Conservation (phyloP, 805 yeast genomes). For the Phaffomyces antillensis region DNA sequence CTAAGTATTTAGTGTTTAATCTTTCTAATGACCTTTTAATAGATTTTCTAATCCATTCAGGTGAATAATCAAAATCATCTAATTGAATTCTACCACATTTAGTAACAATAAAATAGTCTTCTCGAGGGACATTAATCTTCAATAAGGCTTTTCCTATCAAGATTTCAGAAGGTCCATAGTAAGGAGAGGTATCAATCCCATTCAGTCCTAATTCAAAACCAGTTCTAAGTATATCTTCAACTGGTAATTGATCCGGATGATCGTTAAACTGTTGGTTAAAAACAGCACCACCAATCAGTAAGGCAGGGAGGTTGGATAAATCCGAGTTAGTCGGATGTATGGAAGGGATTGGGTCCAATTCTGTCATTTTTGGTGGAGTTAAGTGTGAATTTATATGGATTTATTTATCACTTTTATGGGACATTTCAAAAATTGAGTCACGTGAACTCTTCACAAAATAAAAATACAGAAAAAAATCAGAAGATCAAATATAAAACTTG, state of each 20-base stretch:
- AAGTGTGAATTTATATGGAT: too few species aligned
- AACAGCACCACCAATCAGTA: slow-evolving; percentile 84
- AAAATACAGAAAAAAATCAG: too few species aligned
- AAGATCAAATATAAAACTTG: too few species aligned
- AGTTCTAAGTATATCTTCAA: slow-evolving; percentile 44
- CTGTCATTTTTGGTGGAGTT: not conserved
- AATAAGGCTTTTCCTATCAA: slow-evolving; percentile 63
- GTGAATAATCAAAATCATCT: slow-evolving; percentile 69
- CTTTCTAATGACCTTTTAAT: slow-evolving; percentile 62
- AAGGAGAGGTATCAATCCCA: slow-evolving; percentile 89
- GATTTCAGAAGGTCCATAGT: slow-evolving; percentile 83
- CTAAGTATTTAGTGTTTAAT: slow-evolving; percentile 62
- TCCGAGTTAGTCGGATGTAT: slow-evolving; percentile 14
- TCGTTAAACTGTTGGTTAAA: slow-evolving; percentile 75
- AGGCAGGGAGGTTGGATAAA: slow-evolving; percentile 38
- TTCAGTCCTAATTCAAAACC: slow-evolving; percentile 65
- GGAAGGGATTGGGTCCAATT: slow-evolving; percentile 15
- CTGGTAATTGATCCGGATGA: slow-evolving; percentile 56
- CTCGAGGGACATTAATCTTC: slow-evolving; percentile 41
- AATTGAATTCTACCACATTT: slow-evolving; percentile 75
- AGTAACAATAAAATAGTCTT: slow-evolving; percentile 63
- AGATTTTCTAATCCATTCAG: slow-evolving; percentile 51
- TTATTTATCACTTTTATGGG: too few species aligned
- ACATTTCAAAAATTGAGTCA: too few species aligned
- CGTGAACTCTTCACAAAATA: too few species aligned